Conservation (phyloP, 345 rosid genomes). For the Toxicodendron radicans region DNA sequence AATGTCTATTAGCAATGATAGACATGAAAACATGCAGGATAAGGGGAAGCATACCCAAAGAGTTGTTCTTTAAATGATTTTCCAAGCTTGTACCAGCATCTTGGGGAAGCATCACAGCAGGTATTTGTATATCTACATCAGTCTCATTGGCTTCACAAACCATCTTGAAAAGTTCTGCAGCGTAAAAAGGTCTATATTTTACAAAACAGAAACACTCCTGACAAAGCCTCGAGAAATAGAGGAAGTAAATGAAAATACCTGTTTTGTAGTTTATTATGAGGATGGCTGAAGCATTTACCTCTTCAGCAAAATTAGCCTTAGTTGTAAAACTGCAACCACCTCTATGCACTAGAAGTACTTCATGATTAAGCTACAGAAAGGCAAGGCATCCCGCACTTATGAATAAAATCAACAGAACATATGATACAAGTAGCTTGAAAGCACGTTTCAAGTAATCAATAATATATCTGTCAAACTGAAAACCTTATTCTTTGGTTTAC, state of each 20-base stretch:
- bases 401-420: constrained; percentile 12
- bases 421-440: background rate
- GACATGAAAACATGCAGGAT: background rate
- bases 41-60: constrained; percentile 40
- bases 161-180: constrained; percentile 94
- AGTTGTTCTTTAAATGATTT: constrained; percentile 30
- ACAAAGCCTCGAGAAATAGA: background rate
- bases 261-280: constrained; percentile 71
- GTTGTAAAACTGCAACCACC: constrained; percentile 86
- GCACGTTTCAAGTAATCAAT: background rate
- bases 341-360: constrained; percentile 72
- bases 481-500: constrained; percentile 63
- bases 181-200: constrained; percentile 19
- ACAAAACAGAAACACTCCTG: constrained; percentile 14
- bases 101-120: constrained; percentile 92
- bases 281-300: constrained; percentile 75
- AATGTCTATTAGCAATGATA: constrained; percentile 5
- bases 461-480: constrained; percentile 2
- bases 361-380: constrained; percentile 55
- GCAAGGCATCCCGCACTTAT: constrained; percentile 18
- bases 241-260: constrained; percentile 39
- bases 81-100: constrained; percentile 81
- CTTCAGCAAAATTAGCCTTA: constrained; percentile 69
- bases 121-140: constrained; percentile 62
- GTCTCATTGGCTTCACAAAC: constrained; percentile 79